Base-by-base conservation (phyloP, 2,329 filamentous ascomycete species). In the Didymella exigua region DNA sequence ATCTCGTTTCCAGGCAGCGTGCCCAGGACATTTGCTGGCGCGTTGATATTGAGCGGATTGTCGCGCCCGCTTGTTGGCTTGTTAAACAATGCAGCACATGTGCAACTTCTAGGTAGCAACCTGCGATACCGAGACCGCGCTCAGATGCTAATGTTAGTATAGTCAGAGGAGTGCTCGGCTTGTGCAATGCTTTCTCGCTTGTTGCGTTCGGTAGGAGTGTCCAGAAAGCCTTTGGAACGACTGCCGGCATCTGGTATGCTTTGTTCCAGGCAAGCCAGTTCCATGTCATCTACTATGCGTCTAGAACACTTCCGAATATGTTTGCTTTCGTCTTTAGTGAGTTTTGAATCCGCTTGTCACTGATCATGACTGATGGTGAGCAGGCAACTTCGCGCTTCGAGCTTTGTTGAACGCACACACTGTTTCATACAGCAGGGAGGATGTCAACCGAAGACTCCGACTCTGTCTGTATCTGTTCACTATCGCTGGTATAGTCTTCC, bases 251-350 rank as follows among this genome's bases (percentile, higher is more conserved):
- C 50, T 98, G 93, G 92, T 99, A 89, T 78, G 77, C 89, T 4
- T 58, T 90, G 33, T 81, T 98, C 49, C 89, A 92, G 69, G 84
- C 85, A 1, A 88, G 86, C 74, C 93, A 98, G 75, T 99, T 99
- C 70, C 95, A 99, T 76, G 78, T 96, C 58, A 82, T 95, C 58
- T 99, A 91, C 76, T 99, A 99, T 78, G 89, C 93, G 13, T 95
- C 92, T 14, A 84, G 95, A 57, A 95, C 92, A 2, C 78, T 99
- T 61, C 95, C 95, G 2, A 99, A 99, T 73, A 96, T 96, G 89
- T 96, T 97, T 76, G 93, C 95, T 18, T 95, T 98, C 78, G 85
- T 86, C 9, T 78, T 97, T 54, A 91, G 89, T 93, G 80, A 76
- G 87, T 81, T 1, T 2, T 18, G 14, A 10, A 3, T 18, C 4